Conservation (phyloP, 202 grass and related monocot genomes). For the Panicum virgatum region DNA sequence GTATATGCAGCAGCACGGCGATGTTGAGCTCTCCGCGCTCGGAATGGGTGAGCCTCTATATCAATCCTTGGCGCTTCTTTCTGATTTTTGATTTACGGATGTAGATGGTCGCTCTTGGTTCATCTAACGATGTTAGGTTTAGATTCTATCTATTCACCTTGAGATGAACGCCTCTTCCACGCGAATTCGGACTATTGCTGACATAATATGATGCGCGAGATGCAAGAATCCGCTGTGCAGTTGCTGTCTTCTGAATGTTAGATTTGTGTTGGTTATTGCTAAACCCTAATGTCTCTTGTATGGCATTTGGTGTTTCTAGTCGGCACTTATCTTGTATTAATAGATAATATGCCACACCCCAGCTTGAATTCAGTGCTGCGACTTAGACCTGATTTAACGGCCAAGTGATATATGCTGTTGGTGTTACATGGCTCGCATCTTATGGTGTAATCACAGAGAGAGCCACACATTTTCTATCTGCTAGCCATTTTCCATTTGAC, state of each 20-base stretch:
- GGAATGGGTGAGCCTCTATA: constrained; percentile 64
- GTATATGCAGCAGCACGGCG: constrained; percentile 82
- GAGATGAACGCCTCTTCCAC: background rate
- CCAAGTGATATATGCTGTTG: background rate
- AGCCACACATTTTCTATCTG: background rate
- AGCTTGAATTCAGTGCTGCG: background rate
- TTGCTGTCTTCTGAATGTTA: background rate
- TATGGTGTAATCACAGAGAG: background rate
- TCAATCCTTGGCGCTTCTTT: background rate
- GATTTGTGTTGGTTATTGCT: background rate
- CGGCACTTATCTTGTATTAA: background rate
- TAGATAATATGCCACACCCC: background rate
- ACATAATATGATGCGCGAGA: background rate
- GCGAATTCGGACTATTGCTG: background rate
- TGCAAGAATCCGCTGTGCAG: background rate
- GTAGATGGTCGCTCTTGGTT: background rate
- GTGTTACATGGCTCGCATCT: background rate
- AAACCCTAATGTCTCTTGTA: background rate
- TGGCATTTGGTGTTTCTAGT: background rate
- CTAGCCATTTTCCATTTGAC: background rate
- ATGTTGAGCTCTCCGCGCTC: constrained; percentile 82
- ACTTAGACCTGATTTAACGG: background rate
- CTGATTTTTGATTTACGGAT: background rate
- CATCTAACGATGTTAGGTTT: background rate
- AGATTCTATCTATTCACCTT: background rate